Evolutionary conservation across 2,329 filamentous ascomycete genomes (phyloP).

Genomic region (Nemania abortiva): DNA sequence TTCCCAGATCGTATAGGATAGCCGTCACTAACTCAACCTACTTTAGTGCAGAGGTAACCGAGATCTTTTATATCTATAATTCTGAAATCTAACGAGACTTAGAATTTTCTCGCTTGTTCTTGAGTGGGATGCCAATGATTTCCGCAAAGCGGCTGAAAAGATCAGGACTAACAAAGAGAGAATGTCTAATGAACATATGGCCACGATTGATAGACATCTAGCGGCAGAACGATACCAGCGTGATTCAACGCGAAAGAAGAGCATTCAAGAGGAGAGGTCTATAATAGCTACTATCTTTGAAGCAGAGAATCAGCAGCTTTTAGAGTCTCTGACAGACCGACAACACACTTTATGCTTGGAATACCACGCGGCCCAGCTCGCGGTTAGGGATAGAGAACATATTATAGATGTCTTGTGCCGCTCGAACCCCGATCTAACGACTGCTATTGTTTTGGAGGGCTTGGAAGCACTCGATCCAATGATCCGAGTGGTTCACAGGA

Average conservation of each 20-base stretch:
- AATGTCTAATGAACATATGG: slow-evolving; percentile 71
- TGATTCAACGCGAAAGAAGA: slow-evolving; percentile 68
- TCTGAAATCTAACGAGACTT: slow-evolving; percentile 27
- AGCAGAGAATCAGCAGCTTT: slow-evolving; percentile 59
- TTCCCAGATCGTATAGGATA: background rate
- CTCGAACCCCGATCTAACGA: slow-evolving; percentile 78
- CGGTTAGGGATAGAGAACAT: slow-evolving; percentile 78
- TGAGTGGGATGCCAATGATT: slow-evolving; percentile 78
- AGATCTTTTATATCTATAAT: background rate
- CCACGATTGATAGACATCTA: slow-evolving; percentile 70
- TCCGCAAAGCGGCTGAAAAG: slow-evolving; percentile 72
- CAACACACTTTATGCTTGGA: slow-evolving; percentile 75
- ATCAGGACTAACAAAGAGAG: slow-evolving; percentile 72
- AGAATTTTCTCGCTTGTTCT: slow-evolving; percentile 81
- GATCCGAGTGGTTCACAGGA: slow-evolving; percentile 77
- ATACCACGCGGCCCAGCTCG: slow-evolving; percentile 78
- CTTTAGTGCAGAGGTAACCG: slow-evolving; percentile 66
- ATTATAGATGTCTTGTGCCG: slow-evolving; percentile 76
- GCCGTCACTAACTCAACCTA: slow-evolving; percentile 11
- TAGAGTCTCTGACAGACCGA: slow-evolving; percentile 63
- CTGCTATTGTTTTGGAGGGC: slow-evolving; percentile 72
- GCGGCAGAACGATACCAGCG: slow-evolving; percentile 66
- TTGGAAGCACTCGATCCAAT: slow-evolving; percentile 79
- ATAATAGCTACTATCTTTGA: slow-evolving; percentile 76
- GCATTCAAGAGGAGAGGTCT: slow-evolving; percentile 64